phyloP scores from a whole-genome alignment of 495 filamentous ascomycete species.

The Xylaria bambusicola region DNA sequence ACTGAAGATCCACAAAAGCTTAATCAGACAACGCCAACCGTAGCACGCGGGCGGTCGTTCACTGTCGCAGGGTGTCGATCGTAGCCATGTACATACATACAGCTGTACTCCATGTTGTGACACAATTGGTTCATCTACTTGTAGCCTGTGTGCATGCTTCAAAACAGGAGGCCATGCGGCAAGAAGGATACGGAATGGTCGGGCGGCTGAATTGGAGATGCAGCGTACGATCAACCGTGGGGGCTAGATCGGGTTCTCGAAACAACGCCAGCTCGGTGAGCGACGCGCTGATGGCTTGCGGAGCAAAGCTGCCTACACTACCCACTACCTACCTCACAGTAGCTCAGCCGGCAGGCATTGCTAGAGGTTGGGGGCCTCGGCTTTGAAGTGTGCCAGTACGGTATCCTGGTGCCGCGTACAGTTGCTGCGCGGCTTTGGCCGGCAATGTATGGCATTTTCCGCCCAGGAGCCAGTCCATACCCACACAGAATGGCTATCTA shows the following conservation, averaged over 20 bases:
- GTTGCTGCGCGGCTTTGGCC: constrained; percentile 3
- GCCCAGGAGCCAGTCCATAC: background rate
- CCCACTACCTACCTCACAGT: no score
- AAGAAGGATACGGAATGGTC: background rate
- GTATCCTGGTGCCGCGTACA: no score
- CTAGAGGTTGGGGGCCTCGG: background rate
- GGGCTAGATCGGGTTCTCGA: constrained; percentile 6
- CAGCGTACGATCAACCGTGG: constrained; percentile 5
- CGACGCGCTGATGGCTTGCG: constrained; percentile 3
- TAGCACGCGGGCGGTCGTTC: background rate
- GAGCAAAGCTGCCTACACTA: no score
- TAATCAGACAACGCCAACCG: constrained; percentile 21
- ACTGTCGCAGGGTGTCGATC: background rate
- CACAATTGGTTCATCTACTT: constrained; percentile 14
- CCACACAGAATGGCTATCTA: no score
- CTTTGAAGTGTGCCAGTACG: background rate
- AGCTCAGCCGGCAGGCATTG: constrained; percentile 9
- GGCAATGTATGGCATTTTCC: constrained; percentile 11
- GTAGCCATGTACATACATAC: background rate
- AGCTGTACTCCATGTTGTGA: constrained; percentile 16
- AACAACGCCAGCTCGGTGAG: constrained; percentile 12
- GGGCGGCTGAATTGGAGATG: constrained; percentile 2
- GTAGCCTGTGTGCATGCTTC: constrained; percentile 10
- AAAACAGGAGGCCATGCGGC: background rate
- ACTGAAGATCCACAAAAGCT: constrained; percentile 36